Percentiles rank a stretch among this genome's conserved stretches.
Evolutionary conservation across 2,329 filamentous ascomycete genomes (phyloP).

Genomic region (Neodidymelliopsis sp.): DNA sequence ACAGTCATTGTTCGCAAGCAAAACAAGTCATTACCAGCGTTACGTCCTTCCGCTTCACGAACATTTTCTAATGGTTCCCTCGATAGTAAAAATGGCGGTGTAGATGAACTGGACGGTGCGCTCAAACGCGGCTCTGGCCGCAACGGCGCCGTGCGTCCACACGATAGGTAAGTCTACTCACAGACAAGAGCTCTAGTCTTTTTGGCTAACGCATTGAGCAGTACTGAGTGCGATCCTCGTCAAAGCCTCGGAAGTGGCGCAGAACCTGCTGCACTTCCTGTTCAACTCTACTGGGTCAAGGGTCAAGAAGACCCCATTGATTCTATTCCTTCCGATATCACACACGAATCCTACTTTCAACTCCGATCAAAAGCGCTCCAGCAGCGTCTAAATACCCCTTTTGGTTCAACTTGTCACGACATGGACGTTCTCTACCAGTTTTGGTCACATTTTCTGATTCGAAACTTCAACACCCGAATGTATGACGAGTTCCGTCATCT

Average conservation of each 20-base stretch:
- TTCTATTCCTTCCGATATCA: conserved; percentile 53
- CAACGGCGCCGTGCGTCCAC: conserved; percentile 45
- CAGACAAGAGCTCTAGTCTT: too few relatives aligned
- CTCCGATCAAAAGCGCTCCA: conserved; percentile 59
- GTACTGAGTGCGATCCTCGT: conserved; percentile 29
- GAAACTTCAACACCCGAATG: conserved; percentile 77
- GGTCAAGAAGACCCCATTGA: conserved; percentile 55
- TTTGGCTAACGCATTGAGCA: conserved; percentile 19
- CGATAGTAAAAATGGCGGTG: conserved; percentile 58
- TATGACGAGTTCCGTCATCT: conserved; percentile 76
- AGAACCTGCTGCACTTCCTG: conserved; percentile 29
- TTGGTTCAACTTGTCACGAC: conserved; percentile 60
- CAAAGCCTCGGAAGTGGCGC: conserved; percentile 28
- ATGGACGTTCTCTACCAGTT: conserved; percentile 76
- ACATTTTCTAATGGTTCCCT: conserved; percentile 65
- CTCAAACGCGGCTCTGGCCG: conserved; percentile 47
- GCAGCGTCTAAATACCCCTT: conserved; percentile 55
- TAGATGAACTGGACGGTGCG: conserved; percentile 55
- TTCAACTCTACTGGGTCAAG: conserved; percentile 60
- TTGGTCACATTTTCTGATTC: conserved; percentile 75
- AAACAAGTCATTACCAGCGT: conserved; percentile 40
- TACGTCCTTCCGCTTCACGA: conserved; percentile 46
- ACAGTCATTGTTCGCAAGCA: conserved; percentile 61
- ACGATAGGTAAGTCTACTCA: conserved; percentile 40
- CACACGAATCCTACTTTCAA: conserved; percentile 57